Percentiles rank a stretch among this genome's conserved stretches.
Conservation (phyloP, 2,329 filamentous ascomycete species). For the Alternaria ethzedia region DNA sequence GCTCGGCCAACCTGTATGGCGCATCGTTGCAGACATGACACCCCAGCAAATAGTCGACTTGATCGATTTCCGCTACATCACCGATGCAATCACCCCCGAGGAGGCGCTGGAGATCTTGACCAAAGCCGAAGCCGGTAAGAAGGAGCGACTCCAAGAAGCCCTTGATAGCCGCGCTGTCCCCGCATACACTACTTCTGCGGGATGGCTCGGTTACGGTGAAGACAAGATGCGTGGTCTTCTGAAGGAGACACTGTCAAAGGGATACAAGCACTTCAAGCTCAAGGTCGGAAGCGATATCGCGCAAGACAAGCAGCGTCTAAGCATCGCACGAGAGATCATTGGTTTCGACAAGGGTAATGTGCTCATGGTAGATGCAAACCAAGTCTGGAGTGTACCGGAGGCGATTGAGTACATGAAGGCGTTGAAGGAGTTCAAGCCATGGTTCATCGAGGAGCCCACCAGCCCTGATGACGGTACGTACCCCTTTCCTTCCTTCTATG, state of each 20-base stretch:
- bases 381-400: slow-evolving; percentile 89
- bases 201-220: slow-evolving; percentile 90
- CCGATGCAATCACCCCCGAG: slow-evolving; percentile 85
- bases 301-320: slow-evolving; percentile 72
- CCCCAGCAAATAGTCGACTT: slow-evolving; percentile 85
- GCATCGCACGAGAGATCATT: slow-evolving; percentile 78
- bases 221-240: slow-evolving; percentile 82
- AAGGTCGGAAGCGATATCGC: slow-evolving; percentile 81
- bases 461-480: slow-evolving; percentile 74
- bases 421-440: slow-evolving; percentile 82
- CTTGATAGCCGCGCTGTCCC: slow-evolving; percentile 77
- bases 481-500: neutral
- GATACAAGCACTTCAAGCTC: slow-evolving; percentile 88
- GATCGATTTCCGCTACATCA: slow-evolving; percentile 95
- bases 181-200: slow-evolving; percentile 88
- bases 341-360: slow-evolving; percentile 83
- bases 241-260: slow-evolving; percentile 74
- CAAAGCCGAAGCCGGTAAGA: slow-evolving; percentile 71
- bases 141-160: slow-evolving; percentile 74
- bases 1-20: slow-evolving; percentile 87
- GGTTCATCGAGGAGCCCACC: slow-evolving; percentile 96
- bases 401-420: slow-evolving; percentile 86
- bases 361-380: slow-evolving; percentile 93
- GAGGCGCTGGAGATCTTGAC: slow-evolving; percentile 78
- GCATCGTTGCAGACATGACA: slow-evolving; percentile 86